Base-by-base conservation (phyloP, 208 protist genomes). In the Crithidia expoeki region DNA sequence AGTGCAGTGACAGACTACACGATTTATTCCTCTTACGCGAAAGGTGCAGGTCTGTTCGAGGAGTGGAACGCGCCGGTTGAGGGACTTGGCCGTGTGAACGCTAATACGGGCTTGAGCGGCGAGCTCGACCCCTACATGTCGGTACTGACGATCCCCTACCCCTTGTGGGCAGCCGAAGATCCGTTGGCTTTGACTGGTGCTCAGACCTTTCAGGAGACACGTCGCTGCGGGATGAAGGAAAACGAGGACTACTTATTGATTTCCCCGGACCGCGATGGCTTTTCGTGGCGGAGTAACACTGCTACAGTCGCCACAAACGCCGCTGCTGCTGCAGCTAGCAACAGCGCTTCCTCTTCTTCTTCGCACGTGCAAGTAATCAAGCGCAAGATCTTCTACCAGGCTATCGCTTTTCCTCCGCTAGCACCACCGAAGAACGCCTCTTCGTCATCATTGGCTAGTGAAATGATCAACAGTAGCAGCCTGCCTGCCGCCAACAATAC, bases 381-480 rank as follows among this genome's bases (percentile, higher is more conserved):
- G 72, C 72, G 63, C 6, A 67, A 67, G 21, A 62, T 76, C 14
- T 76, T 55, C 38, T 76, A 76, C 47, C 72, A 76, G 17, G 72
- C 72, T 7, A 12, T 76, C 36, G 62, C 61, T 11, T 76, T 76
- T 52, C 72, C 72, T 2, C 63, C 72, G 7, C 16, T 71, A 7
- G 38, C 28, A 53, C 12, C 12, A 28, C 36, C 16, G 27, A n/a
- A 3, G 34, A 34, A 40, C 9, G 60, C 38, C 0, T 33, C 46
- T 17, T 33, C 53, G 9, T 32, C 72, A 1, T 66, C 49, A 3
- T 17, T 65, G 16, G 6, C 32, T 21, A n/a, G 38, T 11, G 47
- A 61, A n/a, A n/a, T n/a, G n/a, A n/a, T n/a, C n/a, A n/a, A n/a
- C n/a, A n/a, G n/a, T n/a, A n/a, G n/a, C n/a, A n/a, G n/a, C n/a